Percentiles rank a stretch among this genome's conserved stretches.
Conservation (phyloP, 345 rosid genomes). For the Draba incana region DNA sequence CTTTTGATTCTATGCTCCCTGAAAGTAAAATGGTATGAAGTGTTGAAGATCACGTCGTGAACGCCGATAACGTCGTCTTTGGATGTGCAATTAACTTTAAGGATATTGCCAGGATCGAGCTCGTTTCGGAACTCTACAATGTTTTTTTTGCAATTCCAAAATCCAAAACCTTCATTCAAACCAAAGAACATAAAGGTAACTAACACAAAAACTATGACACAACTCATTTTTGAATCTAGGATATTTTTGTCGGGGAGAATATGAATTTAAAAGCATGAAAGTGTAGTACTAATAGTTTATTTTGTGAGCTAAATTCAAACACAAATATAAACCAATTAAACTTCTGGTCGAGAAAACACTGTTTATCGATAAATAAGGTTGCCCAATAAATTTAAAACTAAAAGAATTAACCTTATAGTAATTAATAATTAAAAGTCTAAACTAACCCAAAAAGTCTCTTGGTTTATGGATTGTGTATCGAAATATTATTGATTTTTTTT, state of each 20-base stretch:
- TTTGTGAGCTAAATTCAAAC: neutral
- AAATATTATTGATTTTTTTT: too few relatives aligned
- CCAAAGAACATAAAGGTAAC: neutral
- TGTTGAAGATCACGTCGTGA: neutral
- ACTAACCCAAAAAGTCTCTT: too few relatives aligned
- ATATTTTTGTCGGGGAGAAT: neutral
- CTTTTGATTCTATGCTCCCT: neutral
- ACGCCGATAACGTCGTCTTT: neutral
- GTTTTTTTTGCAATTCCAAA: neutral
- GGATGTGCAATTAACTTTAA: conserved; percentile 7
- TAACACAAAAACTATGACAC: neutral
- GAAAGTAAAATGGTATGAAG: neutral
- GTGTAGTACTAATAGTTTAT: neutral
- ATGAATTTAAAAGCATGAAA: neutral
- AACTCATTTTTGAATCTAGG: neutral
- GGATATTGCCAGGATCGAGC: neutral
- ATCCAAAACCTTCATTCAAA: conserved; percentile 8
- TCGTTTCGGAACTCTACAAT: neutral
- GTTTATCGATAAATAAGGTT: neutral
- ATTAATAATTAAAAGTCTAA: too few relatives aligned
- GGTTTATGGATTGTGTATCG: too few relatives aligned
- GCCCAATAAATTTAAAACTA: neutral
- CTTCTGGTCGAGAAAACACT: neutral
- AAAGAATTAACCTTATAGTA: neutral
- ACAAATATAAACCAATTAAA: neutral